Evolutionary conservation across 2,329 filamentous ascomycete species (phyloP), one percentile per base, ranked within the genome.

Genomic region (Epichloe glyceriae): DNA sequence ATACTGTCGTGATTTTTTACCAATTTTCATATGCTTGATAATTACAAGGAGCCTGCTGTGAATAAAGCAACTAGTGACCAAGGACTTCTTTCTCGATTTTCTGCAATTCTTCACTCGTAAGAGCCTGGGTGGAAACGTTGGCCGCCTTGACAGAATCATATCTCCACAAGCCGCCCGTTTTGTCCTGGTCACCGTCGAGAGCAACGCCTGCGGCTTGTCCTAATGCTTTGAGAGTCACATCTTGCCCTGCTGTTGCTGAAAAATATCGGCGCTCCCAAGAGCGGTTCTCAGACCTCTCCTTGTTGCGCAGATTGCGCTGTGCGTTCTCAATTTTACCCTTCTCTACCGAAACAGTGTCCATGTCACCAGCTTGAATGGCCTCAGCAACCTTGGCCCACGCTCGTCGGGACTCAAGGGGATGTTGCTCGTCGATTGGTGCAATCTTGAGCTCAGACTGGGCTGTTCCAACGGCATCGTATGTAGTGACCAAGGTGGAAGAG

Each of bases 301-400:
- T 74, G 64, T 79, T 79, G 56, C 90, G 81, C 70, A 73, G 62
- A 81, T 74, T 66, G 78, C 87, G 82, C 73, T 97, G 91, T 37
- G 83, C 82, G 58, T 88, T 87, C 69, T 97, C 93, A 56, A 97
- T 95, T 67, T 88, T 87, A 52, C 79, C 78, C 74, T 97, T 97
- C 64, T 95, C 87, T 14, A 70, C 63, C 2, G 82, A 81, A 0
- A 88, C 88, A 4, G 78, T 71, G 58, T 95, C 88, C 78, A 96
- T 88, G 65, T 96, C 88, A 52, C 88, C 86, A 57, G 77, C 80
- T 51, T 80, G 75, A 60, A 97, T 93, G 45, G 83, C 88, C 33
- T 79, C 78, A 0, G 88, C 88, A 26, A 97, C 91, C 61, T 86
- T 87, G 55, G 78, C 73, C 93, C 91, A 97, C 3, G 91, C 91